Base-by-base conservation (phyloP, 129 eudicot genomes). In the Centaurea solstitialis region DNA sequence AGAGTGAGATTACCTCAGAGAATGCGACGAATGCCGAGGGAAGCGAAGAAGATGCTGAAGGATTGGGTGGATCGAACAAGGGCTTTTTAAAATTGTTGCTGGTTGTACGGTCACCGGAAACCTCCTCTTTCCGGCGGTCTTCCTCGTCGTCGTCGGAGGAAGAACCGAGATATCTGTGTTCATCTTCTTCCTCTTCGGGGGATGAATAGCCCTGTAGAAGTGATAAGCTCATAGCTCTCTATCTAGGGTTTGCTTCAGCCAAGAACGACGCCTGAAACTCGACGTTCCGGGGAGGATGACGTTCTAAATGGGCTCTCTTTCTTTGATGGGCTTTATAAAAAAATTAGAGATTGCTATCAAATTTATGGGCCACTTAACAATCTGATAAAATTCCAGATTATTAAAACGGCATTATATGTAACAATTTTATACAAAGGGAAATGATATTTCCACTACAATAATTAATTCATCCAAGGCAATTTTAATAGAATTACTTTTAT, bases 201-300 rank as follows among this genome's bases (percentile, higher is more conserved):
- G 99, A 95, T 37, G 99, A 93, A 88, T 95, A 95, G 76, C 97
- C 83, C 81, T 95, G 94, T 50, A 95, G 57, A 5, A 95, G 93
- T 20, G 98, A 40, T 78, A 95, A 86, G 83, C 99, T 95, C 99
- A 95, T 95, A 77, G 71, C 77, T 81, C 28, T 50, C 7, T 4
- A 0, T 18, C 28, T 23, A 71, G 75, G 75, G 75, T 71, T 71
- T 71, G 75, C 21, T n/a, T 57, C 21, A 21, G 65, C 65, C 0
- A 57, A 57, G 9, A 57, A 57, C 22, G 65, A 57, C 9, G 64
- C 64, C 59, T 65, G 59, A 74, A 62, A 39, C 24, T 76, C 39
- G 9, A 70, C 30, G 65, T 30, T 35, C 75, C 57, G 33, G 59
- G 75, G 6, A 22, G 75, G 21, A 38, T 38, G 59, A 30, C n/a